Evolutionary conservation across 345 rosid species (phyloP).

Genomic region (Cardamine occulta): DNA sequence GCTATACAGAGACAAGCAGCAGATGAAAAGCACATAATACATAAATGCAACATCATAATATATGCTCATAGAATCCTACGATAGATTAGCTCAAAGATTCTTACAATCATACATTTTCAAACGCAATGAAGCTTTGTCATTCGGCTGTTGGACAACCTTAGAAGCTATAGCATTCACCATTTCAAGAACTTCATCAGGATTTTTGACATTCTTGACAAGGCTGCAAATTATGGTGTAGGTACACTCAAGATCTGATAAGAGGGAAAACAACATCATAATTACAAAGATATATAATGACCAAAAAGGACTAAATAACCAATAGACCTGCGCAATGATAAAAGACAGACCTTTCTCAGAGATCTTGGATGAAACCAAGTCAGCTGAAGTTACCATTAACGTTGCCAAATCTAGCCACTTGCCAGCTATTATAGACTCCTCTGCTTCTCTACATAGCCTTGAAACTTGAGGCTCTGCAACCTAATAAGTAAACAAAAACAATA

Average conservation of each 20-base stretch:
- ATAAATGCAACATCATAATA: slow-evolving; percentile 20
- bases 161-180: slow-evolving; percentile 71
- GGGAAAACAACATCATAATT: not conserved
- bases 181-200: slow-evolving; percentile 68
- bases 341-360: slow-evolving; percentile 86
- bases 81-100: slow-evolving; percentile 52
- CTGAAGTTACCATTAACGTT: slow-evolving; percentile 84
- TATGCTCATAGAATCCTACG: slow-evolving; percentile 13
- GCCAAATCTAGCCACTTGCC: slow-evolving; percentile 83
- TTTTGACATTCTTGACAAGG: slow-evolving; percentile 67
- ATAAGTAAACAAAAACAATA: slow-evolving; percentile 18
- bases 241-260: slow-evolving; percentile 82
- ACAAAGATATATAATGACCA: not conserved
- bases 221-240: slow-evolving; percentile 93
- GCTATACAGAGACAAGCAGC: slow-evolving; percentile 51
- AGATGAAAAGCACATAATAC: slow-evolving; percentile 8
- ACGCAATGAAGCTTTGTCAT: slow-evolving; percentile 82
- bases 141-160: slow-evolving; percentile 78
- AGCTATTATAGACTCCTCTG: slow-evolving; percentile 65
- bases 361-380: slow-evolving; percentile 83
- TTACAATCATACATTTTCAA: slow-evolving; percentile 69
- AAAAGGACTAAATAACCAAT: slow-evolving; percentile 3
- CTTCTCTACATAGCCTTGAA: slow-evolving; percentile 72
- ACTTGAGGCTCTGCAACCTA: slow-evolving; percentile 76
- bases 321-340: not conserved